phyloP scores from a whole-genome alignment of 1,284 basidiomycete genomes.

The Cryptococcus depauperatus region DNA sequence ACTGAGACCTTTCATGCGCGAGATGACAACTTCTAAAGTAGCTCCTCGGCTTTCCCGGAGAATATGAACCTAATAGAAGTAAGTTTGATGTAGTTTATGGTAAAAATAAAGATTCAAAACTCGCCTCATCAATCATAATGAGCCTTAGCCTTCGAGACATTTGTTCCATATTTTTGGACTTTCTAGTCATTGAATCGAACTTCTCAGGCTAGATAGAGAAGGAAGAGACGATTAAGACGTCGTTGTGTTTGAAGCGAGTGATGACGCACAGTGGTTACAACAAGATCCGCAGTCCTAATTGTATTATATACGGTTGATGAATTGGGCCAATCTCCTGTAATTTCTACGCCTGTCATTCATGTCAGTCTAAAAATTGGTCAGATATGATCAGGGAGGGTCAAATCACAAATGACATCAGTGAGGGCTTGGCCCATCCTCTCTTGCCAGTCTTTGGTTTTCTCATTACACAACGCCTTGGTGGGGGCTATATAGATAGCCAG shows the following conservation, averaged over 20 bases:
- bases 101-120: constrained; percentile 10
- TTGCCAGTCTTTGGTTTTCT: constrained; percentile 77
- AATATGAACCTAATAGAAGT: constrained; percentile 72
- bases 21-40: constrained; percentile 84
- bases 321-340: constrained; percentile 81
- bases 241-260: background rate
- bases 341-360: constrained; percentile 59
- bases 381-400: no score
- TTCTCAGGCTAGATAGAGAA: constrained; percentile 91
- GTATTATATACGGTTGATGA: constrained; percentile 57
- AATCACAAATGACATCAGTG: constrained; percentile 59
- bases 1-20: constrained; percentile 68
- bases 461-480: constrained; percentile 84
- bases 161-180: constrained; percentile 51
- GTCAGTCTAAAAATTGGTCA: background rate
- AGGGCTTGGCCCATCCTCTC: constrained; percentile 61
- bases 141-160: constrained; percentile 41
- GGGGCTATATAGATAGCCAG: constrained; percentile 86
- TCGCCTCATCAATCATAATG: constrained; percentile 84
- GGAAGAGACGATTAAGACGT: background rate
- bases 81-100: no score
- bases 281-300: constrained; percentile 59
- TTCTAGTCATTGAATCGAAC: constrained; percentile 83
- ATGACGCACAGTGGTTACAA: constrained; percentile 64
- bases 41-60: constrained; percentile 82